These are phyloP conservation scores for Phaeosphaeria sp. DNA, from an alignment of 2,329 filamentous ascomycete genomes.

Conservation along the genomic window DNA sequence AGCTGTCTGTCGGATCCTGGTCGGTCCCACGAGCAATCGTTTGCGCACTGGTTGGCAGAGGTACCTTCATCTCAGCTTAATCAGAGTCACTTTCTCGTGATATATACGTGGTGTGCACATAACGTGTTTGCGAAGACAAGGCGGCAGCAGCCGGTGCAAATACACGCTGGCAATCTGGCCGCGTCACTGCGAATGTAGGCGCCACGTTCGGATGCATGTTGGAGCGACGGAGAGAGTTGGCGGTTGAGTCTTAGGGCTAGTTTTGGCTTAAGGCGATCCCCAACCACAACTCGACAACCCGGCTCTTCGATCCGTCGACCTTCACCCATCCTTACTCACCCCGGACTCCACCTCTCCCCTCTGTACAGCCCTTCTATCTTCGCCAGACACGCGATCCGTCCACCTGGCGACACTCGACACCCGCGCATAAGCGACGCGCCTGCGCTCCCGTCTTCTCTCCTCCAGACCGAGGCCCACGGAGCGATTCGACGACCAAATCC, in stretches of 20 bases:
- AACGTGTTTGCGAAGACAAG: neutral
- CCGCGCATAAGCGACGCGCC: conserved; percentile 31
- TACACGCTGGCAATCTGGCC: conserved; percentile 1
- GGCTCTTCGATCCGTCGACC: conserved; percentile 15
- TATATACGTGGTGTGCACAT: neutral
- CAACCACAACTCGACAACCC: conserved; percentile 13
- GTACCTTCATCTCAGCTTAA: neutral
- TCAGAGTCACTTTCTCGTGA: neutral
- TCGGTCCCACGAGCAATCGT: neutral
- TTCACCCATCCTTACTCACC: conserved; percentile 21
- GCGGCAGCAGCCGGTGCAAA: neutral
- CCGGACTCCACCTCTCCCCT: conserved; percentile 12
- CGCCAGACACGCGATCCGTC: conserved; percentile 10
- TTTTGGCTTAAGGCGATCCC: conserved; percentile 9
- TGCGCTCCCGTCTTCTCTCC: conserved; percentile 33
- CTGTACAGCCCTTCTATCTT: conserved; percentile 15
- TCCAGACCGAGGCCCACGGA: conserved; percentile 19
- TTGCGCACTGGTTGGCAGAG: neutral
- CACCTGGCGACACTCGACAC: conserved; percentile 10
- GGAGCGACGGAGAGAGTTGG: conserved; percentile 21
- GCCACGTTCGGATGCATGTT: conserved; percentile 16
- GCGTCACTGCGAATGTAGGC: conserved; percentile 14
- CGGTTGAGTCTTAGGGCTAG: neutral
- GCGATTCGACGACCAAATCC: conserved; percentile 30
- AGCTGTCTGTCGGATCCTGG: neutral